Evolutionary conservation across 192 early-diverging fungal genomes (phyloP), one percentile per base, ranked within the genome.

Genomic region (Geranomyces variabilis): DNA sequence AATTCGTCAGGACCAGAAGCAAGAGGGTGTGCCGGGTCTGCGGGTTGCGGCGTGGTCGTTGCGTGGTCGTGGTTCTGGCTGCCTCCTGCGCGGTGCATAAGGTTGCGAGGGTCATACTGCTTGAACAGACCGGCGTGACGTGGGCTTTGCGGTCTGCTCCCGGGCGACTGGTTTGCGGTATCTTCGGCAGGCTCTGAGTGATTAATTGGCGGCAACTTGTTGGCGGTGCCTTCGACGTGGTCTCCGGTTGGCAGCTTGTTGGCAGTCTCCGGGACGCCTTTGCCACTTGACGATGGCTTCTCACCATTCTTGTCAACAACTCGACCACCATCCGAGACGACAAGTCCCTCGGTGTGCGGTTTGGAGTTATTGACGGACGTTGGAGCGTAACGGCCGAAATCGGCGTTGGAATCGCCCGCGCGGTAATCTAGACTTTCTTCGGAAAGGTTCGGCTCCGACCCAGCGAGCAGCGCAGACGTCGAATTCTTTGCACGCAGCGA

Each of bases 1-100:
- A 57, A 57, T 15, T 66, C 71, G 53, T 66, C 63, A 21, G 71
- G 71, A 13, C 71, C 64, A 21, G 51, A 34, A 8, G 28, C 30
- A n/a, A 45, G 28, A n/a, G 63, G 63, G 63, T 45, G 63, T n/a
- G 5, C 29, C 17, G 33, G 44, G 21, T 64, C 30, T 33, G 2
- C 26, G 22, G 36, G 3, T 41, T n/a, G 6, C 15, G 51, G 51
- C 3, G 51, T 6, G 17, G 3, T 24, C 4, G 51, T 26, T 53
- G 6, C 51, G 7, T 17, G 28, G 7, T n/a, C 29, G 24, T 6
- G 31, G 58, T 19, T 33, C 4, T 26, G 15, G 24, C 14, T 13
- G 12, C 56, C 24, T 21, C 56, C 56, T 12, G 14, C 14, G 9
- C 24, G 56, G 14, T 24, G 58, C 31, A 17, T 26, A 17, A 17